Evolutionary conservation across 2,329 filamentous ascomycete species (phyloP), one percentile per base, ranked within the genome.

Genomic region (Trichoderma cornu-damae): DNA sequence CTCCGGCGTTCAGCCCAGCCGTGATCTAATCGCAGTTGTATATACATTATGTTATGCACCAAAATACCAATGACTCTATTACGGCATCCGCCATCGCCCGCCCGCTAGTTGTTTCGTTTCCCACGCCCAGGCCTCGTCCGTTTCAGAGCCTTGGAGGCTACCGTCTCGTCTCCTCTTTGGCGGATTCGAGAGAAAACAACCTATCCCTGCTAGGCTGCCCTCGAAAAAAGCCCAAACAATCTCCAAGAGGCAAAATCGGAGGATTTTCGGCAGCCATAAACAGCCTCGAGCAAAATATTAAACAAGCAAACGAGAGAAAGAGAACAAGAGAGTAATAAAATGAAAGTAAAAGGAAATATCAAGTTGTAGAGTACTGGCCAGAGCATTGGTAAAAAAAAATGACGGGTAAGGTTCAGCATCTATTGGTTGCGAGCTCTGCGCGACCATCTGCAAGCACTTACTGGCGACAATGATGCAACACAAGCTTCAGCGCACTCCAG

Each of bases 41-140:
- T 24, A 38, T 30, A 38, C 32, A 47, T 47, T 38, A 20, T 30
- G 28, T 26, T 30, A 28, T 38, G 38, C 51, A 47, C 42, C 35
- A 55, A 55, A 38, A 54, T 26, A 37, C 40, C 35, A 47, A 37
- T 3, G 24, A 11, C 16, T 55, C 26, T 54, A 32, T 16, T 55
- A 18, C 51, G 20, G 40, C 51, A 18, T 20, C 50, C 16, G 48
- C 48, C 50, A 44, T 54, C 30, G 24, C 20, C 40, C 43, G 53
- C 37, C 35, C 43, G 44, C 43, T 43, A 42, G 44, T 30, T 42
- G 53, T 57, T 49, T 57, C 44, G 53, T 49, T 57, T 42, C 53
- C 34, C 34, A 32, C 40, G 43, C 37, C 44, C 24, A 32, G 44
- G 20, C 30, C 28, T 42, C 44, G 44, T 40, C 34, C 46, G 53